These are phyloP conservation scores for Inosperma sp. DNA, from an alignment of 768 basidiomycete genomes.

Conservation along the genomic window DNA sequence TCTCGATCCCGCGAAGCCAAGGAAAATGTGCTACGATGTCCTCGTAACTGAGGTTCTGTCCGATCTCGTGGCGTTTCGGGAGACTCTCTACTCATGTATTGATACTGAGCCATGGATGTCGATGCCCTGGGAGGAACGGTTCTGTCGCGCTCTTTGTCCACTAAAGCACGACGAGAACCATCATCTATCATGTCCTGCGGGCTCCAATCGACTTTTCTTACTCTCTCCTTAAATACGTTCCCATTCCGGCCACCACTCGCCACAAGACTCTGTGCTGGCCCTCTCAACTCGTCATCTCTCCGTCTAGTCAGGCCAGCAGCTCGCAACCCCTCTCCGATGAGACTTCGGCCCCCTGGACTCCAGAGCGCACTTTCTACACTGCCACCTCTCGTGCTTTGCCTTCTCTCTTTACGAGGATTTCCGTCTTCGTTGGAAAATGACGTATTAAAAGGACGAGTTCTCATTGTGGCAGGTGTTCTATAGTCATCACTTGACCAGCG, in stretches of 20 bases:
- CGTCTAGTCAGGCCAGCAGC: slow-evolving; percentile 60
- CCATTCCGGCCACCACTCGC: slow-evolving; percentile 10
- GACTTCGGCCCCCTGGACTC: slow-evolving; percentile 43
- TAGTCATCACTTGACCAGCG: slow-evolving; percentile 28
- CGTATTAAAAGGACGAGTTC: slow-evolving; percentile 20
- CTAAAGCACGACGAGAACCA: slow-evolving; percentile 21
- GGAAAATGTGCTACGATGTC: slow-evolving; percentile 40
- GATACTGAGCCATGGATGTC: slow-evolving; percentile 55
- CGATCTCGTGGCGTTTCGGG: slow-evolving; percentile 14
- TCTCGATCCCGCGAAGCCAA: slow-evolving; percentile 24
- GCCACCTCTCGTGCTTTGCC: slow-evolving; percentile 57
- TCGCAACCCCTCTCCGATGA: slow-evolving; percentile 64
- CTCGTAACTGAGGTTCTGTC: slow-evolving; percentile 31
- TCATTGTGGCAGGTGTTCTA: slow-evolving; percentile 18
- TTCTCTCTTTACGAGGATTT: slow-evolving; percentile 33
- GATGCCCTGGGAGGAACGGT: slow-evolving; percentile 35
- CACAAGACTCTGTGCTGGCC: not conserved
- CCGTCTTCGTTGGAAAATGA: slow-evolving; percentile 16
- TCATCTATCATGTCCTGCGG: slow-evolving; percentile 33
- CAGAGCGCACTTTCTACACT: slow-evolving; percentile 65
- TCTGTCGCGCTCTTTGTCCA: slow-evolving; percentile 19
- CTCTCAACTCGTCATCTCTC: slow-evolving; percentile 19
- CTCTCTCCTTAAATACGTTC: slow-evolving; percentile 28
- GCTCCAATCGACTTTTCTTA: slow-evolving; percentile 28
- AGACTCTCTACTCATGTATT: slow-evolving; percentile 26